Conservation (phyloP, 2,329 filamentous ascomycete genomes). For the Aspergillus tamarii region DNA sequence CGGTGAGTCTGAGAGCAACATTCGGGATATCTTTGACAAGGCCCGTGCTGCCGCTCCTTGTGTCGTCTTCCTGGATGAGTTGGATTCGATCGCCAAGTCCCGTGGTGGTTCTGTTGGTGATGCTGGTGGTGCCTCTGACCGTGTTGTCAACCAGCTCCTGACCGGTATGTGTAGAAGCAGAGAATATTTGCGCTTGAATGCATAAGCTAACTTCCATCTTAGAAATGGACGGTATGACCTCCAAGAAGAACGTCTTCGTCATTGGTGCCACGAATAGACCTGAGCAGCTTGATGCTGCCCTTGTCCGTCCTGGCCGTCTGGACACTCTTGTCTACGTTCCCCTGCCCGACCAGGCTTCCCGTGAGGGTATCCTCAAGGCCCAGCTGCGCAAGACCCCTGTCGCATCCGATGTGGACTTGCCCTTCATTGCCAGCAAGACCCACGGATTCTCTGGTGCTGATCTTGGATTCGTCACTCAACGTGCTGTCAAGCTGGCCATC, state of each 20-base stretch:
- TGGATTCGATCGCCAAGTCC: constrained; percentile 99
- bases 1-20: constrained; percentile 99
- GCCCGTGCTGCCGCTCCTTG: constrained; percentile 96
- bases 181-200: neutral
- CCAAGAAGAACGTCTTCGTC: constrained; percentile 99
- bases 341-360: constrained; percentile 87
- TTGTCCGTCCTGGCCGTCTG: constrained; percentile 97
- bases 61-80: constrained; percentile 96
- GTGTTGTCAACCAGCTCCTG: constrained; percentile 99
- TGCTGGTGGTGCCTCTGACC: constrained; percentile 96
- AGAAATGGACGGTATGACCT: constrained; percentile 99
- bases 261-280: constrained; percentile 98
- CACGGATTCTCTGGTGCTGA: constrained; percentile 99
- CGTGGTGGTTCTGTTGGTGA: constrained; percentile 96
- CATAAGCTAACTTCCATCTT: constrained; percentile 44
- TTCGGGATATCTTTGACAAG: constrained; percentile 99
- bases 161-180: constrained; percentile 64
- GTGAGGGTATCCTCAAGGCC: constrained; percentile 86
- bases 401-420: constrained; percentile 79
- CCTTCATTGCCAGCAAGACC: constrained; percentile 93
- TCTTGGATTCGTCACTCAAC: constrained; percentile 98
- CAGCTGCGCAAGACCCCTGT: constrained; percentile 99
- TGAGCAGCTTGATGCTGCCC: constrained; percentile 95
- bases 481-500: constrained; percentile 98
- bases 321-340: constrained; percentile 98